Base-by-base conservation (phyloP, 2,329 filamentous ascomycete genomes). In the Neopestalotiopsis sp. region DNA sequence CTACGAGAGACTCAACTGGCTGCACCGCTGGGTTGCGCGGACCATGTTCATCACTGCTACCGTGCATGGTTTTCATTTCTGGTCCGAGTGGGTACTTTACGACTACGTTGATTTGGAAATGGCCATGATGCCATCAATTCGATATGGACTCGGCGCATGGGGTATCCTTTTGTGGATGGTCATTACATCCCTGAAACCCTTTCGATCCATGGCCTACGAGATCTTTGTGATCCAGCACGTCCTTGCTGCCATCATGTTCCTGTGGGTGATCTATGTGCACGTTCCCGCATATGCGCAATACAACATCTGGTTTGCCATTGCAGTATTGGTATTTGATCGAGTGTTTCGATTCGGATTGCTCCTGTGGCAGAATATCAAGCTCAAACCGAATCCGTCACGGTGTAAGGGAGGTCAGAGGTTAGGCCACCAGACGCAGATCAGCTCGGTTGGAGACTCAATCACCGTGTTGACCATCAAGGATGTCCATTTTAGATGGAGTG, bases 1-100 rank as follows among this genome's bases (percentile, higher is more conserved):
- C 70, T 89, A 93, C 74, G 91, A 93, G 79, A 85, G 89, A 9
- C 81, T 93, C 69, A 93, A 92, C 76, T 93, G 91, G 91, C 79
- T 93, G 66, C 91, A 94, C 74, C 86, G 91, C 70, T 94, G 91
- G 91, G 88, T 90, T 10, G 90, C 89, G 3, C 86, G 91, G 69
- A 91, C 89, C 67, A 88, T 93, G 81, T 86, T 93, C 45, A 80
- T 93, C 17, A 92, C 89, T 0, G 88, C 88, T 1, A 90, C 90
- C 1, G 85, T 93, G 3, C 91, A 94, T 73, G 90, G 92, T 70
- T 91, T 88, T 73, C 88, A 91, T 77, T 93, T 92, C 77, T 90
- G 89, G 79, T 81, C 82, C 2, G 86, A 90, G 75, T 93, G 91
- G 89, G 85, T 85, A 32, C 81, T 82, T 12, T 85, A 88, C 67